A percentile compares a stretch with the other conserved stretches of the same genome.
Conservation (phyloP, 1,284 basidiomycete species). For the Entoloma clypeatum region DNA sequence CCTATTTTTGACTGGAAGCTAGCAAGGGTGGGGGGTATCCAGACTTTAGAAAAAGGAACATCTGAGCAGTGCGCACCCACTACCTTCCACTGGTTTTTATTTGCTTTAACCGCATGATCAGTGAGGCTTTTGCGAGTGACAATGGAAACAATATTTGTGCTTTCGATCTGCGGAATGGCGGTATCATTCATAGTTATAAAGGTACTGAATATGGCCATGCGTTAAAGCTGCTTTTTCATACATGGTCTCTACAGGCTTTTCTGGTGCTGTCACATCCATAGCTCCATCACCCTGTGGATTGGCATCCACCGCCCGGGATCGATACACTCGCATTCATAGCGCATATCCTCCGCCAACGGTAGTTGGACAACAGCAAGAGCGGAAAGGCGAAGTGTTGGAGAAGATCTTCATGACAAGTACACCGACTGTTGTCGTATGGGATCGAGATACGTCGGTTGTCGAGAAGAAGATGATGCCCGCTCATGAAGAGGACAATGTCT, state of each 20-base stretch:
- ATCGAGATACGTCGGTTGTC: conserved; percentile 27
- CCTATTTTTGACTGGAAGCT: conserved; percentile 70
- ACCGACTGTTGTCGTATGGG: conserved; percentile 63
- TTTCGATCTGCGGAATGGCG: conserved; percentile 74
- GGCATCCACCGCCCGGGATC: conserved; percentile 62
- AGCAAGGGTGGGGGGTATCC: conserved; percentile 66
- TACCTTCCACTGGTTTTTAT: conserved; percentile 5
- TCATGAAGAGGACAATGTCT: conserved; percentile 42
- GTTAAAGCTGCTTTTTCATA: conserved; percentile 3
- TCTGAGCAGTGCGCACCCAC: conserved; percentile 62
- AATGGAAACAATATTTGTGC: conserved; percentile 65
- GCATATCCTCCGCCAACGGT: conserved; percentile 52
- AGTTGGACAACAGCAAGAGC: conserved; percentile 50
- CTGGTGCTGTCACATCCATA: conserved; percentile 65
- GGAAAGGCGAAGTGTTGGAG: conserved; percentile 64
- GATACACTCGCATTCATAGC: conserved; percentile 72
- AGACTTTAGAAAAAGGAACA: conserved; percentile 54
- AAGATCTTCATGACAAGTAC: conserved; percentile 66
- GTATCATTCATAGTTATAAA: conserved; percentile 69
- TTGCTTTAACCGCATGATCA: conserved; percentile 26
- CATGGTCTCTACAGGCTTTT: conserved; percentile 45
- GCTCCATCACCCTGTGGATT: conserved; percentile 50
- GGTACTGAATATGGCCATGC: conserved; percentile 38
- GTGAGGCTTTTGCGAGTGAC: conserved; percentile 78
- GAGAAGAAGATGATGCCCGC: conserved; percentile 11